Evolutionary conservation across 495 filamentous ascomycete genomes (phyloP).

Genomic region (Hypoxylon lienhwacheense): DNA sequence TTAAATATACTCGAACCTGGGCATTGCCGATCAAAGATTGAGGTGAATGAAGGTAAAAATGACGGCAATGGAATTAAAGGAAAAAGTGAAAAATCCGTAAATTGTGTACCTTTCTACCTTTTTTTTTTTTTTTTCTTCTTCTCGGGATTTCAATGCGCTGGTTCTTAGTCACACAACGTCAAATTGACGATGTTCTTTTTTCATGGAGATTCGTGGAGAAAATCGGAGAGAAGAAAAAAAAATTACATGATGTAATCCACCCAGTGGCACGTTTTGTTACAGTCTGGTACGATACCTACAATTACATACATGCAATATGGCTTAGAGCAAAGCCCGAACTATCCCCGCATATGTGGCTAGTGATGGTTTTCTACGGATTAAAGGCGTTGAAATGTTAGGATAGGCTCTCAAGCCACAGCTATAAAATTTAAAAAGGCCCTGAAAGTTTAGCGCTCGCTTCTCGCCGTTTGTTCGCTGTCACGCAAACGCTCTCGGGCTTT

Average conservation of each 20-base stretch:
- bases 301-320: conserved; percentile 18
- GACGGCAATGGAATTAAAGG: conserved; percentile 1
- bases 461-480: conserved; percentile 32
- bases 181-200: conserved; percentile 20
- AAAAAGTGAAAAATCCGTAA: background rate
- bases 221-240: conserved; percentile 24
- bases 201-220: conserved; percentile 24
- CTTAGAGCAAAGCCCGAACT: conserved; percentile 25
- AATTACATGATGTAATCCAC: conserved; percentile 36
- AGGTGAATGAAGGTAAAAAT: background rate
- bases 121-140: no score
- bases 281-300: conserved; percentile 33
- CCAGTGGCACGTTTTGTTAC: conserved; percentile 23
- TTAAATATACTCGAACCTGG: no score
- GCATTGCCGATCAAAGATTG: no score
- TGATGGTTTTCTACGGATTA: no score
- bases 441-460: conserved; percentile 12
- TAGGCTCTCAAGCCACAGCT: conserved; percentile 21
- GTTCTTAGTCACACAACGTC: conserved; percentile 22
- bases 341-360: conserved; percentile 29
- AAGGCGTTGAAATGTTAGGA: background rate
- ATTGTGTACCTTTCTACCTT: no score
- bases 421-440: conserved; percentile 8
- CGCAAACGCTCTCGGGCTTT: conserved; percentile 26
- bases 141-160: conserved; percentile 29